Evolutionary conservation across 164 flowering plant species (phyloP).

Genomic region (Liquidambar formosana): DNA sequence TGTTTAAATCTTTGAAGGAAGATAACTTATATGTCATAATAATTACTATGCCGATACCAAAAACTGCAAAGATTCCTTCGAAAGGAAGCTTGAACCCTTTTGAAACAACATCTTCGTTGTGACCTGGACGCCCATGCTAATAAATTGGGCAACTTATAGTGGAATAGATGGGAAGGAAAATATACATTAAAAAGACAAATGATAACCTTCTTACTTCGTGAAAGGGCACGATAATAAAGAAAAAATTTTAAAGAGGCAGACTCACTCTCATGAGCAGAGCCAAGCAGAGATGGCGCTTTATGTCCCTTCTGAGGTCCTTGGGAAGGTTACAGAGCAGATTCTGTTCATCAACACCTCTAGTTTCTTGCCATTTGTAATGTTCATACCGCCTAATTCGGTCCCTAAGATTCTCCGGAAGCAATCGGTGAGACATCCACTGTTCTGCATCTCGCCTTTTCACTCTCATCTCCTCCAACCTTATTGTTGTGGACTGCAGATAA

Average conservation of each 20-base stretch:
- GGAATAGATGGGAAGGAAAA: too few species aligned
- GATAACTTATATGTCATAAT: too few species aligned
- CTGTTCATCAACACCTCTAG: conserved; percentile 56
- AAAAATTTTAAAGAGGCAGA: neutral
- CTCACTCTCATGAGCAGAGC: conserved; percentile 48
- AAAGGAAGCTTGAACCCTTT: too few species aligned
- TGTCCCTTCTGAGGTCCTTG: conserved; percentile 52
- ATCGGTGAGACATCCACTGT: conserved; percentile 56
- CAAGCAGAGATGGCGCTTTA: conserved; percentile 55
- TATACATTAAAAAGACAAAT: neutral
- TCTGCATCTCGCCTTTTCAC: conserved; percentile 55
- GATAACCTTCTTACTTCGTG: neutral
- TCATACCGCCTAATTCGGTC: conserved; percentile 50
- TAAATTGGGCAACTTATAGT: too few species aligned
- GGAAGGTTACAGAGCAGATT: conserved; percentile 41
- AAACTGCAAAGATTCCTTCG: too few species aligned
- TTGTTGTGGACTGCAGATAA: conserved; percentile 50
- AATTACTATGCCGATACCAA: too few species aligned
- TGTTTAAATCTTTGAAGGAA: too few species aligned
- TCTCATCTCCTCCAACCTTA: conserved; percentile 55
- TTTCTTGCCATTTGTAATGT: conserved; percentile 58
- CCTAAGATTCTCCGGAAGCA: conserved; percentile 49
- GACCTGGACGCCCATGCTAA: too few species aligned
- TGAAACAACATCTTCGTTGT: too few species aligned
- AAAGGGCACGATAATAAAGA: neutral